phyloP scores from a whole-genome alignment of 1,139 yeast genomes.

The Yamadazyma friedrichii region DNA sequence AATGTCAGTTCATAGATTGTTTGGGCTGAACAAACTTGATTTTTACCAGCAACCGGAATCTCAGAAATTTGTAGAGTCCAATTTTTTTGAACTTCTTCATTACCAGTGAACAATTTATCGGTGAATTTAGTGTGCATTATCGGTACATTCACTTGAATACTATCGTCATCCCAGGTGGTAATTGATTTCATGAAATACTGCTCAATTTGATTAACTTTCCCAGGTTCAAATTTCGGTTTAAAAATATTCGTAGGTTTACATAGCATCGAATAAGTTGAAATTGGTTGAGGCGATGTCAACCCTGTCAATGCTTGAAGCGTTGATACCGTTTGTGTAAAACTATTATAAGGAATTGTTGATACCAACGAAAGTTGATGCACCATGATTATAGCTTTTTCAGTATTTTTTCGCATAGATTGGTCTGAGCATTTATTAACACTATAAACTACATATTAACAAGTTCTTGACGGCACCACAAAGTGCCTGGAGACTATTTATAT shows the following conservation, averaged over 20 bases:
- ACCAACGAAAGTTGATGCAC: constrained; percentile 46
- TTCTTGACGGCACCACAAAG: background rate
- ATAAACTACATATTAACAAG: no score
- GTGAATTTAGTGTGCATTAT: constrained; percentile 13
- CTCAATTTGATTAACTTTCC: constrained; percentile 50
- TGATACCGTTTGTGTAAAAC: constrained; percentile 42
- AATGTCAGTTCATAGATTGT: constrained; percentile 68
- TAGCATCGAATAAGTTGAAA: constrained; percentile 44
- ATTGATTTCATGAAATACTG: constrained; percentile 46
- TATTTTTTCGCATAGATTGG: no score
- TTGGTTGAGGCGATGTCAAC: constrained; percentile 34
- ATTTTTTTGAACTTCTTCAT: constrained; percentile 24
- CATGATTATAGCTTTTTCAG: constrained; percentile 19
- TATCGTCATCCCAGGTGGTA: constrained; percentile 39
- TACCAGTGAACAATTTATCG: constrained; percentile 15
- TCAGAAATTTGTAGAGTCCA: constrained; percentile 77
- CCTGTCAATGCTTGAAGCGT: constrained; percentile 49
- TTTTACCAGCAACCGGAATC: constrained; percentile 85
- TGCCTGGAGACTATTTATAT: no score
- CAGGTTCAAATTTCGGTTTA: constrained; percentile 49
- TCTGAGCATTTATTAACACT: no score
- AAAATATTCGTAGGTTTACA: constrained; percentile 44
- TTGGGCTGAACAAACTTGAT: constrained; percentile 61
- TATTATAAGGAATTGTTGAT: constrained; percentile 40
- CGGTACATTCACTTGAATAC: constrained; percentile 16